These are phyloP conservation scores for Coemansia sp. DNA, from an alignment of 192 early-diverging fungal species.

Conservation along the genomic window DNA sequence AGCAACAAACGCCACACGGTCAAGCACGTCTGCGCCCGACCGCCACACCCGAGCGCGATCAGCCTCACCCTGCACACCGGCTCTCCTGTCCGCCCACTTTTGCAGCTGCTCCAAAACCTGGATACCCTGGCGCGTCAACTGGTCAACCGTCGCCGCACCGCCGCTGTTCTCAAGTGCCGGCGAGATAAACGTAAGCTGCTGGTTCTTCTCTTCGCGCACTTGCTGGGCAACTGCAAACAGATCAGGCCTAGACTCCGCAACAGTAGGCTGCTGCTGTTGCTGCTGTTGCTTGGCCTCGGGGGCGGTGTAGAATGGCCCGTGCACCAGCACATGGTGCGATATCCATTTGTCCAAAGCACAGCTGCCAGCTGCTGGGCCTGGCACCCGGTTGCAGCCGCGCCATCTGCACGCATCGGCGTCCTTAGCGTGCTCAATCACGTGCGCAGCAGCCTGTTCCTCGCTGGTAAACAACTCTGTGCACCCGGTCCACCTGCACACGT, in stretches of 20 bases:
- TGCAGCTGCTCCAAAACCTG: slow-evolving; percentile 50
- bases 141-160: slow-evolving; percentile 8
- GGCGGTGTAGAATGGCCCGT: slow-evolving; percentile 41
- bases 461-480: slow-evolving; percentile 24
- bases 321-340: slow-evolving; percentile 30
- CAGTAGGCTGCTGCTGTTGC: slow-evolving; percentile 13
- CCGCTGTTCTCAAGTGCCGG: background rate
- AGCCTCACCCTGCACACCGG: slow-evolving; percentile 21
- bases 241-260: background rate
- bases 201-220: background rate
- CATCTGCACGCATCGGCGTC: slow-evolving; percentile 49
- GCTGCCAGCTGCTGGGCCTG: background rate
- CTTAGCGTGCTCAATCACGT: slow-evolving; percentile 13
- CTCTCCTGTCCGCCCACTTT: slow-evolving; percentile 42
- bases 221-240: background rate
- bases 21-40: slow-evolving; percentile 37
- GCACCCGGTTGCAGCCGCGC: slow-evolving; percentile 46
- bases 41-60: slow-evolving; percentile 41
- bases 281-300: slow-evolving; percentile 1
- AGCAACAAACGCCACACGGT: slow-evolving; percentile 43
- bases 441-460: slow-evolving; percentile 36
- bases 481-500: slow-evolving; percentile 31
- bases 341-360: slow-evolving; percentile 25
- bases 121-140: slow-evolving; percentile 40
- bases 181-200: background rate